phyloP scores from a whole-genome alignment of 345 rosid species.

The Pelargonium nanum region DNA sequence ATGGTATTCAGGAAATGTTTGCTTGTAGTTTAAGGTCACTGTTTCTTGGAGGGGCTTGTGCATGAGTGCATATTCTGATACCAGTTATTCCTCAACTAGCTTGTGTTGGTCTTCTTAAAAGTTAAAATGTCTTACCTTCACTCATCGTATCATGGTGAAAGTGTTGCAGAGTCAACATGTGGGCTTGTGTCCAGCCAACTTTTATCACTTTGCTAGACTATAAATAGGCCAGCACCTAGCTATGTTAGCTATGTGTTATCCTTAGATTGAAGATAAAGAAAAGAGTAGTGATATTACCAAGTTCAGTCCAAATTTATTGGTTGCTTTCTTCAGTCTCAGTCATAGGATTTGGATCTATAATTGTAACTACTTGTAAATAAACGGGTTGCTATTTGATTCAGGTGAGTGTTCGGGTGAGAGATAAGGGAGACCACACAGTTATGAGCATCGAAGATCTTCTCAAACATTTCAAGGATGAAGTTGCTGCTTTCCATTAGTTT shows the following conservation, averaged over 20 bases:
- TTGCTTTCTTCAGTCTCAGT: no score
- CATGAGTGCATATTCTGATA: background rate
- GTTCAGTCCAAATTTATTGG: no score
- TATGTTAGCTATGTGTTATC: no score
- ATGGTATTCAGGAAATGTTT: background rate
- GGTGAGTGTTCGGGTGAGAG: conserved; percentile 81
- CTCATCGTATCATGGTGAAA: background rate
- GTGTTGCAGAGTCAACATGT: background rate
- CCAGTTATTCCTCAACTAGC: background rate
- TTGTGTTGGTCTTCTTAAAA: background rate
- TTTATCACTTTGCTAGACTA: no score
- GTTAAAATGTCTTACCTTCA: background rate
- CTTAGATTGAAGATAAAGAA: no score
- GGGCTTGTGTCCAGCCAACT: no score
- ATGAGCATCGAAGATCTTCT: conserved; percentile 53
- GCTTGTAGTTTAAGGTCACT: background rate
- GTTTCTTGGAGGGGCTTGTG: background rate
- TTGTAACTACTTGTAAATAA: no score
- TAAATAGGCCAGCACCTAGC: no score
- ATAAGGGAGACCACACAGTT: conserved; percentile 45
- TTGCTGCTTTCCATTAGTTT: conserved; percentile 39
- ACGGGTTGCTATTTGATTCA: conserved; percentile 26
- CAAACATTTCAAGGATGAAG: conserved; percentile 45
- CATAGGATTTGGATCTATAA: background rate
- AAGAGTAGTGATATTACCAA: no score